A percentile compares a stretch with the other conserved stretches of the same genome.
Conservation (phyloP, 345 rosid species). For the Salix viminalis region DNA sequence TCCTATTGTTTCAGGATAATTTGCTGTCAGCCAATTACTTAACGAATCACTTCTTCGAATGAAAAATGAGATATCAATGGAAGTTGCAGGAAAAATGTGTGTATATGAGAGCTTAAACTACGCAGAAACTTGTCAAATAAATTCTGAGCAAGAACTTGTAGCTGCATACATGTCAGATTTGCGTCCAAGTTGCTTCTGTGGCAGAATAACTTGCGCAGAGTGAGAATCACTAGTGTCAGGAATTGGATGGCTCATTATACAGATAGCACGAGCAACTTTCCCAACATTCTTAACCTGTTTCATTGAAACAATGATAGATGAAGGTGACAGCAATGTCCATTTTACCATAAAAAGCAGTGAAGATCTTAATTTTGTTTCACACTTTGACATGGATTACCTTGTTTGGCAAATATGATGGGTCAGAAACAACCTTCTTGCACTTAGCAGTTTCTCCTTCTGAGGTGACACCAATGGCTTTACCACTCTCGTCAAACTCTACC, state of each 20-base stretch:
- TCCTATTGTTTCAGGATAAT: background rate
- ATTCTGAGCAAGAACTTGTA: background rate
- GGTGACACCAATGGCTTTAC: slow-evolving; percentile 75
- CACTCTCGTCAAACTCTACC: slow-evolving; percentile 72
- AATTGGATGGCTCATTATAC: slow-evolving; percentile 93
- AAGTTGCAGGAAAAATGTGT: background rate
- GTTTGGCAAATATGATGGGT: slow-evolving; percentile 76
- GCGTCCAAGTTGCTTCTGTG: slow-evolving; percentile 92
- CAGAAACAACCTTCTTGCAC: slow-evolving; percentile 89
- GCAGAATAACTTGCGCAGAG: slow-evolving; percentile 86
- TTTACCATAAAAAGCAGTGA: background rate
- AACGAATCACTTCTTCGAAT: background rate
- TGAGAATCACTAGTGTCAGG: slow-evolving; percentile 78
- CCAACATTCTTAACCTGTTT: slow-evolving; percentile 84
- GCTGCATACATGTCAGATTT: slow-evolving; percentile 75
- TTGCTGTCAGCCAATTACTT: background rate
- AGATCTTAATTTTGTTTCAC: background rate
- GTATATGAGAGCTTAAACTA: background rate
- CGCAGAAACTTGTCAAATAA: background rate
- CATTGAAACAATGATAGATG: background rate
- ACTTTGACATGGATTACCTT: slow-evolving; percentile 43
- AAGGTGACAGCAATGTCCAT: background rate
- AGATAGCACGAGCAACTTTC: slow-evolving; percentile 89
- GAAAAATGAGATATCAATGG: background rate
- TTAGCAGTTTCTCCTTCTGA: slow-evolving; percentile 90